Evolutionary conservation across 257 asterid genomes (phyloP).

Genomic region (Marsdenia floribunda): DNA sequence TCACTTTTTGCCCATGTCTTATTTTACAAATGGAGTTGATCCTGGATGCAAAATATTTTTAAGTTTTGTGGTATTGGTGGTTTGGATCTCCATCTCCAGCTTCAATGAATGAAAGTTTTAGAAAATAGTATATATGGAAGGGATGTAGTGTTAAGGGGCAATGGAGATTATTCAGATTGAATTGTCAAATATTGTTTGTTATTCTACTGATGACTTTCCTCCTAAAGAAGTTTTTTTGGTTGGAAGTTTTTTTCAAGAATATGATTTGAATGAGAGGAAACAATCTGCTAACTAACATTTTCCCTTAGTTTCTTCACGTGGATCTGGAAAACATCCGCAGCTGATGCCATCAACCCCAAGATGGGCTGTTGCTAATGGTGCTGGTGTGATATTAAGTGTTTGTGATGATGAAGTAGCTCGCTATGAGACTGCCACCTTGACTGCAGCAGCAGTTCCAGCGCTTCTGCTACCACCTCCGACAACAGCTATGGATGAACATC

Average conservation of each 20-base stretch:
- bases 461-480: slow-evolving; percentile 99
- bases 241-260: neutral
- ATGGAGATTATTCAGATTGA: neutral
- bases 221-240: neutral
- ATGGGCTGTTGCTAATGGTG: slow-evolving; percentile 99
- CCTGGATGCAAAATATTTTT: neutral
- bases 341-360: slow-evolving; percentile 94
- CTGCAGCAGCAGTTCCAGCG: slow-evolving; percentile 98
- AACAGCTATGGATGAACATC: slow-evolving; percentile 98
- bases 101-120: neutral
- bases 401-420: slow-evolving; percentile 99
- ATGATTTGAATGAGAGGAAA: neutral
- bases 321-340: slow-evolving; percentile 99
- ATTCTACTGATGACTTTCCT: neutral
- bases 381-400: slow-evolving; percentile 97
- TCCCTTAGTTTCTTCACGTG: slow-evolving; percentile 79
- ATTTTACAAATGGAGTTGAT: neutral
- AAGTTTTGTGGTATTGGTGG: neutral
- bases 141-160: neutral
- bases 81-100: neutral
- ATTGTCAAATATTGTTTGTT: neutral
- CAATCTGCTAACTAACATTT: slow-evolving; percentile 8
- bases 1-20: neutral
- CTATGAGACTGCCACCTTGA: slow-evolving; percentile 91
- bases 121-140: neutral